Evolutionary conservation across 495 filamentous ascomycete genomes (phyloP).

Genomic region (Penicillium paxilli): DNA sequence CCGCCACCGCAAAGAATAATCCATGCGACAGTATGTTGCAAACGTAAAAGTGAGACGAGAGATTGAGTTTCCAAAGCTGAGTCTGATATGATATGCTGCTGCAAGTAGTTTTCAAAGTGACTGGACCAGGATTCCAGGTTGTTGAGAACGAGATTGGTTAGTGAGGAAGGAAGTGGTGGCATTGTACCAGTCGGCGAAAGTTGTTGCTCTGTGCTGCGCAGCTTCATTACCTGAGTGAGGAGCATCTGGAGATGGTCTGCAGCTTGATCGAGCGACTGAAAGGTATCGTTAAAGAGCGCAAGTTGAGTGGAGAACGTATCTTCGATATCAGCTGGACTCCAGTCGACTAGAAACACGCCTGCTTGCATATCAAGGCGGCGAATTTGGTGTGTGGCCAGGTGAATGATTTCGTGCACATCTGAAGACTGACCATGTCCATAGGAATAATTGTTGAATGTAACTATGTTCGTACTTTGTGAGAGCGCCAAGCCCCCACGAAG

Average conservation of each 20-base stretch:
- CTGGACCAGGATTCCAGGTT: neutral
- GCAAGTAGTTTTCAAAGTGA: neutral
- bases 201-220: neutral
- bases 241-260: neutral
- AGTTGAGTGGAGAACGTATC: neutral
- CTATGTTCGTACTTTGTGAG: neutral
- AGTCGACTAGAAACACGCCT: neutral
- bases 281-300: neutral
- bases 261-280: neutral
- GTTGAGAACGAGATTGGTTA: neutral
- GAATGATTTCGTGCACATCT: neutral
- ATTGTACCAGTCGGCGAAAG: neutral
- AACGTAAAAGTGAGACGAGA: neutral
- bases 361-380: neutral
- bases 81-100: neutral
- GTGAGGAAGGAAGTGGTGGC: neutral
- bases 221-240: neutral
- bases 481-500: neutral
- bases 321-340: neutral
- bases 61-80: neutral
- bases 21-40: conserved; percentile 28
- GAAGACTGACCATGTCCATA: neutral
- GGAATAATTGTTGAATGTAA: neutral
- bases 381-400: neutral
- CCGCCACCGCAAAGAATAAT: conserved; percentile 22